phyloP scores from a whole-genome alignment of 345 rosid species.

The Microcos paniculata region DNA sequence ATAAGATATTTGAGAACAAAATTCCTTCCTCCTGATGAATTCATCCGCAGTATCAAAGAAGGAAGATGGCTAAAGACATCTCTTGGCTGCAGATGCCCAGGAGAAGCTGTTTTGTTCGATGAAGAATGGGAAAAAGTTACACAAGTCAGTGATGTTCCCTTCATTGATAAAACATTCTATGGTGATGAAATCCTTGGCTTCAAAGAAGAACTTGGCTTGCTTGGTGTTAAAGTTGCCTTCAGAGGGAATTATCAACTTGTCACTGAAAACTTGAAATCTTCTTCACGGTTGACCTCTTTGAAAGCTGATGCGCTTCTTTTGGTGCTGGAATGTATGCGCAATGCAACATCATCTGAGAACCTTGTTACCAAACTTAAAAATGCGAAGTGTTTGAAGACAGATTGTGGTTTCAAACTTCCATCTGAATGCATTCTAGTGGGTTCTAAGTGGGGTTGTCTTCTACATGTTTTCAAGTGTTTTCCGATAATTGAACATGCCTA shows the following conservation, averaged over 20 bases:
- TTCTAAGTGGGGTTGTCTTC: conserved; percentile 55
- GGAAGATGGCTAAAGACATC: conserved; percentile 53
- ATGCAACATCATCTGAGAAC: background rate
- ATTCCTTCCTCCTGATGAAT: conserved; percentile 37
- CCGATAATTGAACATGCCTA: conserved; percentile 39
- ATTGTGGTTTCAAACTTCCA: conserved; percentile 44
- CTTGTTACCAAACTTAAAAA: conserved; percentile 26
- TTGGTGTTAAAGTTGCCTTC: conserved; percentile 53
- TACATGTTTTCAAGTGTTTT: conserved; percentile 46
- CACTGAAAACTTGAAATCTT: conserved; percentile 35
- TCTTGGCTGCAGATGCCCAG: conserved; percentile 44
- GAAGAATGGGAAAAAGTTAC: conserved; percentile 52
- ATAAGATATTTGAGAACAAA: conserved; percentile 46
- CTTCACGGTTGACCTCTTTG: conserved; percentile 18
- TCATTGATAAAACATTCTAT: conserved; percentile 42
- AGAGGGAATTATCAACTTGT: conserved; percentile 33
- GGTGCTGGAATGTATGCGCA: conserved; percentile 38
- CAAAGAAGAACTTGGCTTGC: conserved; percentile 50
- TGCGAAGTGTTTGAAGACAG: conserved; percentile 50
- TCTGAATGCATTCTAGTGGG: conserved; percentile 51
- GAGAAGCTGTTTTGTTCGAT: conserved; percentile 50
- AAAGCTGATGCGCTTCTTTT: conserved; percentile 47
- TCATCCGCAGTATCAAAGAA: conserved; percentile 38
- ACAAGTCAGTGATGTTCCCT: conserved; percentile 54
- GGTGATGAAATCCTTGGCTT: conserved; percentile 35